Conservation (phyloP, 805 yeast species). For the Pichia heedii region DNA sequence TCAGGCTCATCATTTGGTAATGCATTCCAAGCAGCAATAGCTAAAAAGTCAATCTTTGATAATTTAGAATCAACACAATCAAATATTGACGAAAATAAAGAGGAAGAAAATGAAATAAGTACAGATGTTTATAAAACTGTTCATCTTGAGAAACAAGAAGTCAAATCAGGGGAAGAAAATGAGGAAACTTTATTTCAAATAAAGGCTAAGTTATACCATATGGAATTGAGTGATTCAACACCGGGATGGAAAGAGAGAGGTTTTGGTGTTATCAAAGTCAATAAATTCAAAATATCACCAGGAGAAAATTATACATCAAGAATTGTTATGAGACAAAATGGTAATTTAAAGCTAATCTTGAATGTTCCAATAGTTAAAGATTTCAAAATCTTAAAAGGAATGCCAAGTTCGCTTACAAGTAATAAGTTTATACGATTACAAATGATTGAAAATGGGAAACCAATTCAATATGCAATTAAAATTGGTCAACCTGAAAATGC, state of each 20-base stretch:
- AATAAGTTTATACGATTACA: constrained; percentile 79
- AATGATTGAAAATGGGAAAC: constrained; percentile 51
- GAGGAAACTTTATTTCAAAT: constrained; percentile 62
- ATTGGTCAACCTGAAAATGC: constrained; percentile 57
- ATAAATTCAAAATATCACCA: constrained; percentile 28
- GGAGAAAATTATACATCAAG: constrained; percentile 41
- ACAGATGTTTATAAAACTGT: constrained; percentile 42
- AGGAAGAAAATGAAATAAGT: constrained; percentile 15
- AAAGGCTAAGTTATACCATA: constrained; percentile 69
- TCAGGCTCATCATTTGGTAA: constrained; percentile 39
- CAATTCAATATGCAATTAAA: constrained; percentile 77
- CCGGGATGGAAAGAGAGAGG: constrained; percentile 97
- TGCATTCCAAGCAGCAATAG: constrained; percentile 45
- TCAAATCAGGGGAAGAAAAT: constrained; percentile 84
- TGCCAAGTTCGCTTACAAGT: constrained; percentile 75
- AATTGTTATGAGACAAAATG: constrained; percentile 85
- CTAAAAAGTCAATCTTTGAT: constrained; percentile 53
- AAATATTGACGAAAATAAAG: constrained; percentile 13
- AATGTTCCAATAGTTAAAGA: constrained; percentile 60
- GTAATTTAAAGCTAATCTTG: constrained; percentile 71
- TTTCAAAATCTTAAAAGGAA: constrained; percentile 63
- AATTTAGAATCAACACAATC: constrained; percentile 8
- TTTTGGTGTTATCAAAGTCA: constrained; percentile 77
- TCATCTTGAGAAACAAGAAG: constrained; percentile 48
- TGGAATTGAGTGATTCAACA: constrained; percentile 54